Percentiles rank a stretch among this genome's conserved stretches.
phyloP scores from a whole-genome alignment of 139 green algal genomes.

The Eudorina sp. region DNA sequence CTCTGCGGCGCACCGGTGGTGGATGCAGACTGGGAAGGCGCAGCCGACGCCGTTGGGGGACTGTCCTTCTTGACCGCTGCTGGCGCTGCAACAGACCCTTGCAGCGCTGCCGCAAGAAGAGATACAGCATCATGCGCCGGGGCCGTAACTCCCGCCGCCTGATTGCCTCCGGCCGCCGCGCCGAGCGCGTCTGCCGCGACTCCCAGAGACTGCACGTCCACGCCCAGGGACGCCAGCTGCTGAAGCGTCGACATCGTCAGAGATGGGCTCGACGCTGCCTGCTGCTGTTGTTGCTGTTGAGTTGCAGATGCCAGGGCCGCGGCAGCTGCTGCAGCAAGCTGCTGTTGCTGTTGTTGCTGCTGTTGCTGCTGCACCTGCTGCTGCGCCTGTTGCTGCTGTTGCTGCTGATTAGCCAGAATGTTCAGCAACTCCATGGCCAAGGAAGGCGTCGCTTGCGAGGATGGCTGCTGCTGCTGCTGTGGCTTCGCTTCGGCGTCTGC shows the following conservation, averaged over 20 bases:
- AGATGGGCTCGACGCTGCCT: neutral
- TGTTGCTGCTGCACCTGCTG: constrained; percentile 42
- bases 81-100: neutral
- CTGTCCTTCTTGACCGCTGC: neutral
- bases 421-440: constrained; percentile 28
- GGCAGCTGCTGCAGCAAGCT: neutral
- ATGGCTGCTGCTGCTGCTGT: neutral
- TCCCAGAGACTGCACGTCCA: constrained; percentile 4
- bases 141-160: neutral
- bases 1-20: neutral
- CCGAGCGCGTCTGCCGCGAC: neutral
- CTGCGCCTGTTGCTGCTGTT: constrained; percentile 46
- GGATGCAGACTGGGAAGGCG: neutral
- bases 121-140: neutral
- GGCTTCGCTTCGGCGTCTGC: constrained; percentile 10
- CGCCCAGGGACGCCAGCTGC: constrained; percentile 6
- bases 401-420: constrained; percentile 26
- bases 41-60: neutral
- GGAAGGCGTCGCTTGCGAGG: neutral
- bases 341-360: constrained; percentile 11
- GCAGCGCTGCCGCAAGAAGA: constrained; percentile 24
- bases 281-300: neutral
- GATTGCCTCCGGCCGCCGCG: neutral
- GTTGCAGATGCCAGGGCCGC: neutral
- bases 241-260: neutral